A percentile compares a stretch with the other conserved stretches of the same genome.
Evolutionary conservation across 805 yeast genomes (phyloP).

Genomic region (Blastobotrys parvus): DNA sequence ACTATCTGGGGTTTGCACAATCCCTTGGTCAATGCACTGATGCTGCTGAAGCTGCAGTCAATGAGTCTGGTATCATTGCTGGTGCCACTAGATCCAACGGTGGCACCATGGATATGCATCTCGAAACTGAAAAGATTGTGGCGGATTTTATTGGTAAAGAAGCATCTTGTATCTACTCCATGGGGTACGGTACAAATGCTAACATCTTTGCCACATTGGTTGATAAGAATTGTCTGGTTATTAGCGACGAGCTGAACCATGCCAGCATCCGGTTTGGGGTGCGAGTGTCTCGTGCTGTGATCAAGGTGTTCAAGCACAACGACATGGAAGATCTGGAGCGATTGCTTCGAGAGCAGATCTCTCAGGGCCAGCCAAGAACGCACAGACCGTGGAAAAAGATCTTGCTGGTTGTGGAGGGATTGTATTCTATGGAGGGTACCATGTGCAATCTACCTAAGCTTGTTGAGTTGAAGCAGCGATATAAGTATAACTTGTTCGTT

Average conservation of each 20-base stretch:
- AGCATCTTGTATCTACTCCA: constrained; percentile 75
- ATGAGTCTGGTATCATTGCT: constrained; percentile 66
- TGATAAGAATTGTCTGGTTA: constrained; percentile 80
- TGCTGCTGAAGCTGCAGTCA: constrained; percentile 52
- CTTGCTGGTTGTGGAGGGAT: constrained; percentile 83
- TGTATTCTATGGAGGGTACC: constrained; percentile 72
- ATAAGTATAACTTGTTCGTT: constrained; percentile 81
- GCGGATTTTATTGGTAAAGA: constrained; percentile 90
- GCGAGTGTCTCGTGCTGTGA: constrained; percentile 85
- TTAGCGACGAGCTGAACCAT: constrained; percentile 91
- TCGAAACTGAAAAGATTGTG: constrained; percentile 61
- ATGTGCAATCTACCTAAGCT: constrained; percentile 72
- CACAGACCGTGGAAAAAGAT: constrained; percentile 89
- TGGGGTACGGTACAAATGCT: constrained; percentile 96
- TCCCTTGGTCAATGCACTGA: constrained; percentile 88
- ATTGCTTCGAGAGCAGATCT: constrained; percentile 71
- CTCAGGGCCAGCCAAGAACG: constrained; percentile 89
- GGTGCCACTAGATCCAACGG: constrained; percentile 68
- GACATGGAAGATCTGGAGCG: constrained; percentile 76
- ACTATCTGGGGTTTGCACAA: constrained; percentile 95
- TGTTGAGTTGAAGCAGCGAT: constrained; percentile 66
- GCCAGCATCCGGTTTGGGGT: constrained; percentile 94
- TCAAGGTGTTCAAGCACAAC: constrained; percentile 86
- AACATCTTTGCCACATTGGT: constrained; percentile 74
- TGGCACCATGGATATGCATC: constrained; percentile 73